Evolutionary conservation across 2,329 filamentous ascomycete genomes (phyloP).

Genomic region (Trichocomaceae sp.): DNA sequence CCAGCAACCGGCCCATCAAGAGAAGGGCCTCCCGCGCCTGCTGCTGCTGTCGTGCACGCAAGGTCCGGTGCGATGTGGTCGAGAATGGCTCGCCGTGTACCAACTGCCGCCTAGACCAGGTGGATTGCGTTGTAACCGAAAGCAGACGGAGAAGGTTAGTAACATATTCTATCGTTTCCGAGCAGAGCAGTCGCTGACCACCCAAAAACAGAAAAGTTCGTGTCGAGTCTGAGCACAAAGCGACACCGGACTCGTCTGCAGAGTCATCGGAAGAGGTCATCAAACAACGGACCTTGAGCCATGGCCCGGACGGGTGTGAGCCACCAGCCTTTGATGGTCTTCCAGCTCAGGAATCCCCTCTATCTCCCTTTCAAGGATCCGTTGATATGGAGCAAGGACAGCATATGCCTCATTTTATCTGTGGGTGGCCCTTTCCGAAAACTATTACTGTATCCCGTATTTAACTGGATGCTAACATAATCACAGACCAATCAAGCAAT

Average conservation of each 20-base stretch:
- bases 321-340: not conserved
- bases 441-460: no score
- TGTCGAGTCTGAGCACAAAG: conserved; percentile 32
- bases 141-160: conserved; percentile 65
- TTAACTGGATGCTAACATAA: no score
- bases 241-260: conserved; percentile 27
- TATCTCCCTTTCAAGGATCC: conserved; percentile 41
- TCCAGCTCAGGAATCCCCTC: conserved; percentile 16
- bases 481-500: conserved; percentile 45
- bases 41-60: conserved; percentile 78
- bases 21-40: conserved; percentile 86
- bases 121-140: conserved; percentile 59
- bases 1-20: conserved; percentile 58
- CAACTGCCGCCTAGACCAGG: conserved; percentile 62
- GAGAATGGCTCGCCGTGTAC: conserved; percentile 78
- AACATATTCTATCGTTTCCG: not conserved
- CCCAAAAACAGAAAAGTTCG: conserved; percentile 34
- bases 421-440: conserved; percentile 39
- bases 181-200: conserved; percentile 5
- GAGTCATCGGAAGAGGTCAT: conserved; percentile 32
- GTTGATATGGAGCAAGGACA: conserved; percentile 45
- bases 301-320: conserved; percentile 24
- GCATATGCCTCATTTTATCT: conserved; percentile 59
- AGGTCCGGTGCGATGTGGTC: conserved; percentile 90
- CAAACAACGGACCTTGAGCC: conserved; percentile 23